Percentiles rank a stretch among this genome's conserved stretches.
Conservation (phyloP, 257 asterid genomes). For the Petunia secreta region DNA sequence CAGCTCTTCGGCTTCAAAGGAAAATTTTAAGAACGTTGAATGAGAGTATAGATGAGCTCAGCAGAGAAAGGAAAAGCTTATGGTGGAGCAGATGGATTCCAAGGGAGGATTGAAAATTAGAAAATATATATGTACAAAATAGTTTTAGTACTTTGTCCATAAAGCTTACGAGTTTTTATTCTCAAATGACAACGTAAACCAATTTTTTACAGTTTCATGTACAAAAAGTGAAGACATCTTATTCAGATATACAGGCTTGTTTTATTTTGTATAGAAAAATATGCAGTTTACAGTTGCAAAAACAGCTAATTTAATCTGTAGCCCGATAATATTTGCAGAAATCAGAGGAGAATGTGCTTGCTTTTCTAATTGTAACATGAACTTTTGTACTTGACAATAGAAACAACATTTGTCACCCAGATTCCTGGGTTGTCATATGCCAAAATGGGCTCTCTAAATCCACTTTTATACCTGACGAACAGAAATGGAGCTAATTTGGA, state of each 20-base stretch:
- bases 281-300: neutral
- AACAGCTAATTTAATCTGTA: neutral
- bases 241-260: neutral
- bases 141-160: slow-evolving; percentile 20
- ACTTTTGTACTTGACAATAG: neutral
- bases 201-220: neutral
- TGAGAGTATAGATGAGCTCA: slow-evolving; percentile 71
- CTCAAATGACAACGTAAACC: neutral
- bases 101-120: slow-evolving; percentile 63
- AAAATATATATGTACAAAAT: slow-evolving; percentile 41
- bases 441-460: no score
- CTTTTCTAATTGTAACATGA: neutral
- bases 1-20: slow-evolving; percentile 76
- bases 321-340: neutral
- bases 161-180: neutral
- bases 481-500: no score
- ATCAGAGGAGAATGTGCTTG: neutral
- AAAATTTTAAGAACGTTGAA: slow-evolving; percentile 65
- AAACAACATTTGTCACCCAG: no score
- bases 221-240: neutral
- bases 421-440: no score
- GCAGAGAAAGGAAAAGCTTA: slow-evolving; percentile 60
- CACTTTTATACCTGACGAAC: no score
- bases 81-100: slow-evolving; percentile 99
- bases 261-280: neutral